These are phyloP conservation scores for Escovopsis weberi DNA, from an alignment of 2,329 filamentous ascomycete species.

Conservation along the genomic window DNA sequence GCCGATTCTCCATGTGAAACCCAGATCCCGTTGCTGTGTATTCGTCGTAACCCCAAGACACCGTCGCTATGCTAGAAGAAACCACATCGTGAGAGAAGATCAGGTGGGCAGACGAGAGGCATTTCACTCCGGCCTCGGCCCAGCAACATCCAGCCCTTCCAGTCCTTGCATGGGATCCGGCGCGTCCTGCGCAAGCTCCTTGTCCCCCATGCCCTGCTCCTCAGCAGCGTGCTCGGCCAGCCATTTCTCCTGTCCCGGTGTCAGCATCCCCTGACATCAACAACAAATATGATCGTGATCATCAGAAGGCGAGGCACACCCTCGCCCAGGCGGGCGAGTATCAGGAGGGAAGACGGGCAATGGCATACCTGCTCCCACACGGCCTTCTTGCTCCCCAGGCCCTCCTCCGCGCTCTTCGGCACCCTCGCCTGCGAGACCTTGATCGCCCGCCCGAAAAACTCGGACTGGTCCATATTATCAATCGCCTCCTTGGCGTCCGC, in stretches of 20 bases:
- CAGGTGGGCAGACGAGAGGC: not conserved
- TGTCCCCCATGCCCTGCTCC: constrained; percentile 41
- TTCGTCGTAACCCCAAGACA: constrained; percentile 20
- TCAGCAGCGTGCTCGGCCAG: constrained; percentile 77
- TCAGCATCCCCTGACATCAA: constrained; percentile 1
- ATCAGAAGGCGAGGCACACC: no score
- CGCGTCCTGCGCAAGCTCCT: constrained; percentile 31
- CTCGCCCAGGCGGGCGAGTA: no score
- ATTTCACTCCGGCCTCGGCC: constrained; percentile 60
- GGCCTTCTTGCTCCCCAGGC: constrained; percentile 82
- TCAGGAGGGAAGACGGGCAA: no score
- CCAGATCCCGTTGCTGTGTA: not conserved
- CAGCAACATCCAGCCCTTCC: constrained; percentile 85
- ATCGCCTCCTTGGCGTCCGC: constrained; percentile 88
- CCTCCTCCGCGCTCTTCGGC: constrained; percentile 77
- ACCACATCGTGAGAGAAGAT: constrained; percentile 8
- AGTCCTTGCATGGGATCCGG: constrained; percentile 93
- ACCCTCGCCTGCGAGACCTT: constrained; percentile 87
- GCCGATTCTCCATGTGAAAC: no score
- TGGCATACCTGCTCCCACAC: constrained; percentile 84
- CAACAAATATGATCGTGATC: not conserved
- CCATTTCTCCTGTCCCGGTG: constrained; percentile 63
- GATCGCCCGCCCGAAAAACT: constrained; percentile 83
- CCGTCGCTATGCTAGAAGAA: constrained; percentile 29
- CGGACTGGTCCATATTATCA: constrained; percentile 97